Base-by-base conservation (phyloP, 1,284 basidiomycete species). In the Neotropicomus parvogracilis region DNA sequence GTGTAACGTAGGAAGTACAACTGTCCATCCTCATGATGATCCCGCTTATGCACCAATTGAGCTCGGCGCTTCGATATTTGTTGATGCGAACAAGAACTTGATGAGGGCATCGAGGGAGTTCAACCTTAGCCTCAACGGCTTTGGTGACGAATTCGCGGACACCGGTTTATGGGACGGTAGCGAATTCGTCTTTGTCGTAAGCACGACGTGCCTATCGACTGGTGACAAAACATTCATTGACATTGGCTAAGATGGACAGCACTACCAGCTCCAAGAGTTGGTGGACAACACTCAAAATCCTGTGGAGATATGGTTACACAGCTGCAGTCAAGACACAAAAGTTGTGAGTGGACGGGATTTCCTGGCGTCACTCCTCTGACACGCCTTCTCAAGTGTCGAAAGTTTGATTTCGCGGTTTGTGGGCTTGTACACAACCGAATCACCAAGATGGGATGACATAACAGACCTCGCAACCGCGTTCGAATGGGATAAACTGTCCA, bases 31-130 rank as follows among this genome's bases (percentile, higher is more conserved):
- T 3, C 84, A 95, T 64, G 74, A 78, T 49, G 79, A 95, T 59
- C 61, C 70, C 2, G 72, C 67, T 10, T 70, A 83, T 19, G 72
- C 75, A 24, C 80, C 87, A 3, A 69, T 93, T 31, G 95, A 89
- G 60, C 74, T 95, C 0, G 95, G 95, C 1, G 95, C 87, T 0
- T 90, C 86, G 35, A 89, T 97, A 53, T 97, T 95, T 65, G 87
- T 95, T 4, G 64, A 77, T 41, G 79, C 78, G 4, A 95, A 97
- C 71, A 82, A 81, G 63, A 93, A 95, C 64, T 62, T 94, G 41
- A 83, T 85, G 79, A 80, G 88, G 51, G 91, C 91, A 1, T 78
- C 81, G 0, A 75, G 86, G 40, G 83, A 88, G 50, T 95, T 94
- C 69, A 86, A 87, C 54, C 74, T 95, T 12, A 79, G 78, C 3